These are phyloP conservation scores for Eucommia ulmoides DNA, from an alignment of 257 asterid genomes.

Conservation along the genomic window DNA sequence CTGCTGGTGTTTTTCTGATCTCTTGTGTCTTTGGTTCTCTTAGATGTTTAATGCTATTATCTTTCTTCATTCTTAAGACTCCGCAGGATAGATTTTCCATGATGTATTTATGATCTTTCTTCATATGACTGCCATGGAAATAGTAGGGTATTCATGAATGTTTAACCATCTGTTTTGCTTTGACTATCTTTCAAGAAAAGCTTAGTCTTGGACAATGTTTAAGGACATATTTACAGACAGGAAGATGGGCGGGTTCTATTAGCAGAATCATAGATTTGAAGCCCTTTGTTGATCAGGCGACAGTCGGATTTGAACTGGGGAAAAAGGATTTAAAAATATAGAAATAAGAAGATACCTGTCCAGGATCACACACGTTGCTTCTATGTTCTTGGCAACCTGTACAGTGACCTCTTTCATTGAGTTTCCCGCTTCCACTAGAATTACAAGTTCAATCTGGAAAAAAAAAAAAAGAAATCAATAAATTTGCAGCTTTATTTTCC, in stretches of 20 bases:
- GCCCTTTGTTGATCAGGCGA: background rate
- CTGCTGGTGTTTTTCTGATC: background rate
- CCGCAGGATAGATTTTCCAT: slow-evolving; percentile 33
- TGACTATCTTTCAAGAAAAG: background rate
- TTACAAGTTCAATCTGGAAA: background rate
- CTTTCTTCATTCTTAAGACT: slow-evolving; percentile 23
- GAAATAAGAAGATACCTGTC: background rate
- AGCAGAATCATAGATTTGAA: background rate
- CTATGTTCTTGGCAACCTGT: background rate
- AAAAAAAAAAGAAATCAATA: too few relatives aligned
- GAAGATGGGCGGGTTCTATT: background rate
- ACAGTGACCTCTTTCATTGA: background rate
- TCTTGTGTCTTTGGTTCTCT: slow-evolving; percentile 22
- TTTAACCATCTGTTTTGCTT: too few relatives aligned
- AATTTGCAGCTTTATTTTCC: too few relatives aligned
- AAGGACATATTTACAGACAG: background rate
- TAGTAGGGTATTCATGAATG: too few relatives aligned
- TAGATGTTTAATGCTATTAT: slow-evolving; percentile 16
- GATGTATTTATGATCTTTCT: slow-evolving; percentile 26
- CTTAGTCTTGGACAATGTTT: background rate
- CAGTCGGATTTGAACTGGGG: background rate
- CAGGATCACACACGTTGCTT: background rate
- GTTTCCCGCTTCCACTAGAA: background rate
- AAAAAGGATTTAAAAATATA: background rate
- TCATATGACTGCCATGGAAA: slow-evolving; percentile 31